Evolutionary conservation across 768 basidiomycete genomes (phyloP).

Genomic region (Xerocomellus intermedius): DNA sequence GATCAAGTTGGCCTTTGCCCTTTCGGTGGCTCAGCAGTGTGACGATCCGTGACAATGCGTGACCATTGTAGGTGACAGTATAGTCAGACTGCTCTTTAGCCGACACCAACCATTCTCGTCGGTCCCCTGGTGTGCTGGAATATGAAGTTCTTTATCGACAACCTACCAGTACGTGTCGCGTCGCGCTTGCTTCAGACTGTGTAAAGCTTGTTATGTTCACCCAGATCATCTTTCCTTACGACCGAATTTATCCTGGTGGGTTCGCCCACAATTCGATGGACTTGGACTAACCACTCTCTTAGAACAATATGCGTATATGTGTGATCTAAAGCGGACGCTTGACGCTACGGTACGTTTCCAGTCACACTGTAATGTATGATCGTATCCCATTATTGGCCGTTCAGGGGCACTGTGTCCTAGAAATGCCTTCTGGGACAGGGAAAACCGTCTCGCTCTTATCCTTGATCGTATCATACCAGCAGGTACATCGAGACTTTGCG

Average conservation of each 20-base stretch:
- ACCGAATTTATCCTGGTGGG: conserved; percentile 92
- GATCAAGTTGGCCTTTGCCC: no score
- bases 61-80: no score
- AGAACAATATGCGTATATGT: conserved; percentile 99
- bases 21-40: no score
- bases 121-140: not conserved
- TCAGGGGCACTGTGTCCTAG: conserved; percentile 98
- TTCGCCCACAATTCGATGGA: conserved; percentile 4
- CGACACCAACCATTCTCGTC: not conserved
- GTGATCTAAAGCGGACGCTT: conserved; percentile 93
- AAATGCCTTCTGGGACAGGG: conserved; percentile 99
- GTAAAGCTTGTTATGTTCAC: not conserved
- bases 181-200: not conserved
- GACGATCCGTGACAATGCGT: no score
- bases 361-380: not conserved
- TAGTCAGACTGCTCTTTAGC: not conserved
- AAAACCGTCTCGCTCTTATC: conserved; percentile 97
- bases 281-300: conserved; percentile 9
- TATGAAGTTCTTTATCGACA: conserved; percentile 85
- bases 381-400: conserved; percentile 2
- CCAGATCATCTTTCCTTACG: conserved; percentile 89
- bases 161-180: conserved; percentile 59
- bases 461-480: conserved; percentile 96
- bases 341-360: conserved; percentile 75
- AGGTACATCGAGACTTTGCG: conserved; percentile 45